Evolutionary conservation across 805 yeast species (phyloP).

Genomic region (Grigorovia transvaalensis): DNA sequence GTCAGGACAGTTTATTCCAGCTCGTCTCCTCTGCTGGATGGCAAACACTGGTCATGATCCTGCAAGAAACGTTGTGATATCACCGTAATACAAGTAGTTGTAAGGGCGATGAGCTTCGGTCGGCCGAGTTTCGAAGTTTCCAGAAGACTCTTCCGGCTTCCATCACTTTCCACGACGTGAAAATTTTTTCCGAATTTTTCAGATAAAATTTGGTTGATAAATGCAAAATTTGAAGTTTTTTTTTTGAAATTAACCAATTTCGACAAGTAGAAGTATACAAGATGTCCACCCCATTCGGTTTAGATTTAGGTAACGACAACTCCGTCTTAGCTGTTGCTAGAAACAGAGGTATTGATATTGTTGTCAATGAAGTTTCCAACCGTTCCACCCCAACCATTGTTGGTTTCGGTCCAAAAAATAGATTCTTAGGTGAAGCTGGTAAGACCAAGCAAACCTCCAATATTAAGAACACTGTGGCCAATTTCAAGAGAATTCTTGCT

Average conservation of each 20-base stretch:
- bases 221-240: background rate
- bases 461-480: conserved; percentile 91
- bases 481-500: conserved; percentile 88
- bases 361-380: conserved; percentile 97
- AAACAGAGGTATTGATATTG: conserved; percentile 96
- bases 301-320: conserved; percentile 93
- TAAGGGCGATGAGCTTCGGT: background rate
- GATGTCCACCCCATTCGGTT: conserved; percentile 94
- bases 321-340: conserved; percentile 94
- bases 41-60: conserved; percentile 63
- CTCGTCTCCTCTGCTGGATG: conserved; percentile 50
- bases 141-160: background rate
- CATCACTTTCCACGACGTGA: conserved; percentile 1
- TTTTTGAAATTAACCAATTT: background rate
- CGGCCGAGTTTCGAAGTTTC: background rate
- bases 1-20: conserved; percentile 41
- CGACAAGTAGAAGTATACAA: conserved; percentile 6
- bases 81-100: too few relatives aligned
- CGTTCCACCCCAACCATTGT: conserved; percentile 88
- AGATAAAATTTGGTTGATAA: background rate
- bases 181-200: conserved; percentile 1
- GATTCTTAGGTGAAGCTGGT: conserved; percentile 92
- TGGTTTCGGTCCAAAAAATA: conserved; percentile 82
- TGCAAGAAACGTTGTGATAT: conserved; percentile 23
- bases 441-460: conserved; percentile 95